phyloP scores from a whole-genome alignment of 2,329 filamentous ascomycete species.

The Pseudocercospora musae region DNA sequence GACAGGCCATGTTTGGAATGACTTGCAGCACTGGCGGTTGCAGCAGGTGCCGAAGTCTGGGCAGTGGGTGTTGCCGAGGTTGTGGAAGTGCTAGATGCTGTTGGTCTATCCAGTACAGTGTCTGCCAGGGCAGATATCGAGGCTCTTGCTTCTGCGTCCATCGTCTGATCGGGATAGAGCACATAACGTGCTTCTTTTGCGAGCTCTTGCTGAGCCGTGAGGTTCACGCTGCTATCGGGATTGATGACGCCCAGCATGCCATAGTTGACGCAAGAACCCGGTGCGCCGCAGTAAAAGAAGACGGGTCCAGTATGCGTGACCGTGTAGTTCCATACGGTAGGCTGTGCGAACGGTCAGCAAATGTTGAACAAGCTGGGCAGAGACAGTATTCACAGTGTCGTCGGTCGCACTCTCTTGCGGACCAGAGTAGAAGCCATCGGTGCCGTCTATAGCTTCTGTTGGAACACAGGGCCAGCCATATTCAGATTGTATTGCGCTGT shows the following conservation, averaged over 20 bases:
- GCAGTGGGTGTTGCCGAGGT: neutral
- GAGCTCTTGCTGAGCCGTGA: constrained; percentile 27
- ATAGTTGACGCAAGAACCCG: constrained; percentile 60
- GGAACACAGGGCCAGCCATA: constrained; percentile 41
- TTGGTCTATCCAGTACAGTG: neutral
- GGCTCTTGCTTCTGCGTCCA: neutral
- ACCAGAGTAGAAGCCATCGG: constrained; percentile 22
- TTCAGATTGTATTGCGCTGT: constrained; percentile 42
- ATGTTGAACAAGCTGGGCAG: neutral
- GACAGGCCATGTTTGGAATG: constrained; percentile 16
- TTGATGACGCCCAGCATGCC: constrained; percentile 76
- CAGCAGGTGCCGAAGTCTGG: neutral
- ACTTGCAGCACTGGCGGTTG: neutral
- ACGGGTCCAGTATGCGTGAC: constrained; percentile 62
- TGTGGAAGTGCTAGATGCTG: neutral
- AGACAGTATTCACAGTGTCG: neutral
- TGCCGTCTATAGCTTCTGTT: constrained; percentile 18
- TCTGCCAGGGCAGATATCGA: constrained; percentile 1
- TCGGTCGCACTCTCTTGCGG: constrained; percentile 3
- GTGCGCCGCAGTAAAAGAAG: constrained; percentile 69
- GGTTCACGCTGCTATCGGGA: constrained; percentile 39
- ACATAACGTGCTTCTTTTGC: constrained; percentile 13
- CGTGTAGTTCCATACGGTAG: constrained; percentile 28
- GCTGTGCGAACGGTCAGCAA: constrained; percentile 9
- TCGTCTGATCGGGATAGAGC: neutral